These are phyloP conservation scores for Trichophyton benhamiae DNA, from an alignment of 2,329 filamentous ascomycete species.

Conservation along the genomic window DNA sequence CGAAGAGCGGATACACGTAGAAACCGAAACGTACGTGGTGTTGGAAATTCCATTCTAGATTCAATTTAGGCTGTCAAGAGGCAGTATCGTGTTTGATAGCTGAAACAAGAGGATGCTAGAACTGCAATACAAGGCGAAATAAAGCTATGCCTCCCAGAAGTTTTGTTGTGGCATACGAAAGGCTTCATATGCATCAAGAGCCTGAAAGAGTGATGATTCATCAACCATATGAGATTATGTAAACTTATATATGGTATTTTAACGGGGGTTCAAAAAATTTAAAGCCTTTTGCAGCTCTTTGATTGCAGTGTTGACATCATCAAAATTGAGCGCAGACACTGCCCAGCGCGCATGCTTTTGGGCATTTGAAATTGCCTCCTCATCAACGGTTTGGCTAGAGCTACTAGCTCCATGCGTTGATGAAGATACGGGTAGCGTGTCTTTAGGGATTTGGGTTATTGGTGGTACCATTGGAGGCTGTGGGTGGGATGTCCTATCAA, in stretches of 20 bases:
- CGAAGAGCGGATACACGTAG: neutral
- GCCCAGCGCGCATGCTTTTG: constrained; percentile 97
- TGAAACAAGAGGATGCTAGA: neutral
- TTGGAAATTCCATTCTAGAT: neutral
- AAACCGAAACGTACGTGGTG: neutral
- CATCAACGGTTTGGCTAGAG: constrained; percentile 37
- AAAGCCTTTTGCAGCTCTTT: constrained; percentile 70
- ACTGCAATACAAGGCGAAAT: too few species aligned
- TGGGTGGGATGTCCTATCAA: constrained; percentile 5
- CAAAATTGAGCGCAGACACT: constrained; percentile 91
- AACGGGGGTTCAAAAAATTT: constrained; percentile 53
- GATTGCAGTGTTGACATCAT: constrained; percentile 83
- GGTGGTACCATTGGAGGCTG: constrained; percentile 5
- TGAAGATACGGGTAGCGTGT: neutral
- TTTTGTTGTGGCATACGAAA: neutral
- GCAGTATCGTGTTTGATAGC: neutral
- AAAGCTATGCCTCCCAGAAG: neutral
- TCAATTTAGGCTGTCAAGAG: neutral
- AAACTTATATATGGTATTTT: constrained; percentile 10
- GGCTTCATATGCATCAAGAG: neutral
- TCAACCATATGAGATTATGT: neutral
- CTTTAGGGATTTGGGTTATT: neutral
- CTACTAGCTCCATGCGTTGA: constrained; percentile 14
- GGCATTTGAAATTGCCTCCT: constrained; percentile 64
- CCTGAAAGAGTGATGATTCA: neutral